Evolutionary conservation across 306 rosid genomes (phyloP).

Genomic region (Prunus dulcis): DNA sequence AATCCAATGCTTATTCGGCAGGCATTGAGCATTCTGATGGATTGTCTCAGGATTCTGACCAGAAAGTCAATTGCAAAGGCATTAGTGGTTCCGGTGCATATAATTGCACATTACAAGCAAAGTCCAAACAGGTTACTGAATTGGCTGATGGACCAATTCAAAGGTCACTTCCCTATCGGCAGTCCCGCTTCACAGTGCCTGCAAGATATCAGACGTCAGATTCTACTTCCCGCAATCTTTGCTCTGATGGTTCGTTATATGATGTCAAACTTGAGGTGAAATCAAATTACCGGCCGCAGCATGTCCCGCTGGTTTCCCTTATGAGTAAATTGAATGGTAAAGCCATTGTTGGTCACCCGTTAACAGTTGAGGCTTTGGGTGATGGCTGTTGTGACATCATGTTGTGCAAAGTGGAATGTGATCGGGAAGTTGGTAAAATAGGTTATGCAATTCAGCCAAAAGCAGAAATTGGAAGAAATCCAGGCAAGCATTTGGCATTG

Average conservation of each 20-base stretch:
- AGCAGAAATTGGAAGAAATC: constrained; percentile 29
- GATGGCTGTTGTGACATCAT: constrained; percentile 55
- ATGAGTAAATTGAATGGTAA: constrained; percentile 84
- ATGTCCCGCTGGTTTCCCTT: constrained; percentile 88
- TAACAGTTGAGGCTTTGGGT: constrained; percentile 62
- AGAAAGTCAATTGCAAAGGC: constrained; percentile 48
- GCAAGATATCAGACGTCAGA: constrained; percentile 65
- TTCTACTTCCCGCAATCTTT: constrained; percentile 43
- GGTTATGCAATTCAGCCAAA: constrained; percentile 28
- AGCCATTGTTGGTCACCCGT: constrained; percentile 92
- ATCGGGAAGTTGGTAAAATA: constrained; percentile 29
- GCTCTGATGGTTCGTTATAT: constrained; percentile 48
- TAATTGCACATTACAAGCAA: constrained; percentile 35
- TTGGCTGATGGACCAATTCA: constrained; percentile 58
- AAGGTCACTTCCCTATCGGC: constrained; percentile 80
- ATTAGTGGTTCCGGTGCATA: constrained; percentile 28
- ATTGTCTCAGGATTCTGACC: constrained; percentile 40
- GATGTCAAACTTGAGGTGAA: constrained; percentile 73
- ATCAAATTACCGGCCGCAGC: constrained; percentile 73
- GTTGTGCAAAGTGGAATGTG: constrained; percentile 34
- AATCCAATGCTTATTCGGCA: constrained; percentile 39
- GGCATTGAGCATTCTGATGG: constrained; percentile 42
- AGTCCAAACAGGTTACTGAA: constrained; percentile 47
- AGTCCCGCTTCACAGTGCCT: constrained; percentile 66
- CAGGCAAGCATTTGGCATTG: constrained; percentile 36